Evolutionary conservation across 305 asterid genomes (phyloP).

Genomic region (Lippia alba): DNA sequence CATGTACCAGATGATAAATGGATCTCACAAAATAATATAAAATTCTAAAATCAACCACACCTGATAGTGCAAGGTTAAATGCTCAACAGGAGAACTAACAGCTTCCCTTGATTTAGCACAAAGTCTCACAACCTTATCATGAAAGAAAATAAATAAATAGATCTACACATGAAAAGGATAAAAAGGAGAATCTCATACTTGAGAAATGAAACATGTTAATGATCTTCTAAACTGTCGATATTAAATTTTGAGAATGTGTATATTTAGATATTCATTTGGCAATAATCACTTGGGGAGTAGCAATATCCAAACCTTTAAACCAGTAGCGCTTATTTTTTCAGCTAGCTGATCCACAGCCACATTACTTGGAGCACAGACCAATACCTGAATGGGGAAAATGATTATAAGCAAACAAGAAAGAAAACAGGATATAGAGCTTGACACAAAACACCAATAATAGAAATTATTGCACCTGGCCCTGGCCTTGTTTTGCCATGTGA

Average conservation of each 20-base stretch:
- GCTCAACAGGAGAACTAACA: constrained; percentile 98
- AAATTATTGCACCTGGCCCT: constrained; percentile 81
- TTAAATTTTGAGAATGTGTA: background rate
- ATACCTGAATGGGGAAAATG: constrained; percentile 61
- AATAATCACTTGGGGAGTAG: constrained; percentile 24
- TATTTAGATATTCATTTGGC: constrained; percentile 8
- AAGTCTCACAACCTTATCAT: constrained; percentile 86
- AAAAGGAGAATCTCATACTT: constrained; percentile 15
- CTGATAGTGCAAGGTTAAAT: constrained; percentile 97
- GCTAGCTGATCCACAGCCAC: constrained; percentile 99
- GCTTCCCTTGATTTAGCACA: constrained; percentile 99
- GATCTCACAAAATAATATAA: constrained; percentile 19
- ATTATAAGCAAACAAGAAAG: constrained; percentile 25
- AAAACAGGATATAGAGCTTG: constrained; percentile 13
- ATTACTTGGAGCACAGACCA: constrained; percentile 99
- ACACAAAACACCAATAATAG: constrained; percentile 21
- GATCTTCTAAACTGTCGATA: constrained; percentile 10
- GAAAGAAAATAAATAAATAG: constrained; percentile 17
- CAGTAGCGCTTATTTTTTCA: constrained; percentile 99
- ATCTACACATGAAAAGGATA: constrained; percentile 6
- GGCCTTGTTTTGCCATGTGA: constrained; percentile 99
- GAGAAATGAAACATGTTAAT: constrained; percentile 21
- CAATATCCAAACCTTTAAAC: constrained; percentile 75
- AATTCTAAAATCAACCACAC: constrained; percentile 42
- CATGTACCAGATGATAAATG: background rate